These are phyloP conservation scores for Fusarium lyarnte DNA, from an alignment of 2,329 filamentous ascomycete species.

Conservation along the genomic window DNA sequence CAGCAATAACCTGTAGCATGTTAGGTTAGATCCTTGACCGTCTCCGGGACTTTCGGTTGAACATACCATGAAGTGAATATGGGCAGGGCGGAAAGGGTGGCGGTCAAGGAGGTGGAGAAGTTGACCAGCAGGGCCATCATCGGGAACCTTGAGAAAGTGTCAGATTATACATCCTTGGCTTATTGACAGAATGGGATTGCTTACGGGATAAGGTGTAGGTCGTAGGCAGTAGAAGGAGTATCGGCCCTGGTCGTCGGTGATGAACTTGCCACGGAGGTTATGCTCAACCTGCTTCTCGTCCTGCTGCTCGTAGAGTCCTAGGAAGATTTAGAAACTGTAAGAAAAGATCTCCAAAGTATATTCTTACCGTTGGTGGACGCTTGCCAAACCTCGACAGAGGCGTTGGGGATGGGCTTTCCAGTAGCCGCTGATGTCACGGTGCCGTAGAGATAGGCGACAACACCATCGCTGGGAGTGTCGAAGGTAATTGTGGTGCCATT, in stretches of 20 bases:
- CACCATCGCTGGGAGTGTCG: constrained; percentile 56
- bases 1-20: constrained; percentile 52
- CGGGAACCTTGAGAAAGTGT: constrained; percentile 45
- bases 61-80: constrained; percentile 67
- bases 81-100: constrained; percentile 66
- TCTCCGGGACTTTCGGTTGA: fast-evolving
- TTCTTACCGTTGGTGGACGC: constrained; percentile 73
- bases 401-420: constrained; percentile 70
- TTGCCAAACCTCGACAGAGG: constrained; percentile 81
- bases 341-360: fast-evolving
- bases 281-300: constrained; percentile 75
- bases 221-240: constrained; percentile 71
- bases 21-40: neutral
- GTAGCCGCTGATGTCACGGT: constrained; percentile 64
- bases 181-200: constrained; percentile 12
- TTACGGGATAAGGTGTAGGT: constrained; percentile 64
- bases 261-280: constrained; percentile 79
- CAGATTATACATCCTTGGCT: neutral
- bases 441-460: constrained; percentile 73
- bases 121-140: constrained; percentile 63
- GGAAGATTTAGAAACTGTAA: neutral
- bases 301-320: constrained; percentile 74
- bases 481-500: constrained; percentile 75
- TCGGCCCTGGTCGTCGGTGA: constrained; percentile 70
- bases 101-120: constrained; percentile 64